These are phyloP conservation scores for Alternaria gansuensis DNA, from an alignment of 2,329 filamentous ascomycete species.

Conservation along the genomic window DNA sequence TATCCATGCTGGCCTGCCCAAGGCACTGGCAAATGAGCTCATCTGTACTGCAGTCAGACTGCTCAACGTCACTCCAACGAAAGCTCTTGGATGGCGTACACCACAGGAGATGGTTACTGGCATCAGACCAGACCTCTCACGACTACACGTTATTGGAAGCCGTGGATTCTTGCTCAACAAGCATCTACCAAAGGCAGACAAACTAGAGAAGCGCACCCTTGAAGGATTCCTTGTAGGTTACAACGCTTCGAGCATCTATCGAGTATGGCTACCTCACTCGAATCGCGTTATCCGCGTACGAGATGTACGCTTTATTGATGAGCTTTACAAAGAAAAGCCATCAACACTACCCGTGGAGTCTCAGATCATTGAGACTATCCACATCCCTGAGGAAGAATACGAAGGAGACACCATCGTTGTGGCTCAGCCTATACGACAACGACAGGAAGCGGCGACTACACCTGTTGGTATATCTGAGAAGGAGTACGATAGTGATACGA, in stretches of 20 bases:
- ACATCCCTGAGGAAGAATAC: no score
- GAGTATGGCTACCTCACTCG: no score
- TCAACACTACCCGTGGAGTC: not conserved
- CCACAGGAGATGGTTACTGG: constrained; percentile 6
- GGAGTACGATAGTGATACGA: not conserved
- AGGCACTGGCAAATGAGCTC: constrained; percentile 15
- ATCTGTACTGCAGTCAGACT: constrained; percentile 18
- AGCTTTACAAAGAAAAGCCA: constrained; percentile 9
- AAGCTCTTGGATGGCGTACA: constrained; percentile 7
- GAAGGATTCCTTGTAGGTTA: constrained; percentile 28
- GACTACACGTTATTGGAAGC: constrained; percentile 4
- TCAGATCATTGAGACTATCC: constrained; percentile 2
- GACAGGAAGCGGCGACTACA: not conserved
- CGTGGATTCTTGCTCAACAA: constrained; percentile 5
- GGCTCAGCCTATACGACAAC: not conserved
- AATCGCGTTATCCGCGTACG: constrained; percentile 15
- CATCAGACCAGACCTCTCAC: not conserved
- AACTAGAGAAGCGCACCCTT: constrained; percentile 15
- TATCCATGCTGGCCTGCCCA: constrained; percentile 16
- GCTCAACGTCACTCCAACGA: constrained; percentile 20
- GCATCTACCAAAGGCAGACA: constrained; percentile 11
- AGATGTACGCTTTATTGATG: constrained; percentile 14
- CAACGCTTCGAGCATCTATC: no score
- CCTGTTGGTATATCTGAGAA: not conserved
- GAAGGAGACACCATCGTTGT: constrained; percentile 6